Conservation (phyloP, 441 rosid genomes). For the Theobroma grandiflorum region DNA sequence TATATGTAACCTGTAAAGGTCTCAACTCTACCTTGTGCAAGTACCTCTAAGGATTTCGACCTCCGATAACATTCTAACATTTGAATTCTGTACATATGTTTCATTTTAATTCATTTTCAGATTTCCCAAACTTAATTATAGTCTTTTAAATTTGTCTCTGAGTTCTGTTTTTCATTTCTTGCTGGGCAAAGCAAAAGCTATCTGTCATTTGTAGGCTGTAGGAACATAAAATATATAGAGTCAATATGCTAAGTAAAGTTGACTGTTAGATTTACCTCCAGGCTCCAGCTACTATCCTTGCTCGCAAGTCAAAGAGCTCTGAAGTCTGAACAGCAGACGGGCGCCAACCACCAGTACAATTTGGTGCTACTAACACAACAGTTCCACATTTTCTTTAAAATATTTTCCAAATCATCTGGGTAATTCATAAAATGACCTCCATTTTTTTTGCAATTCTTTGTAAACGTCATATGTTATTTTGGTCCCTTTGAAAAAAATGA, state of each 20-base stretch:
- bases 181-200: background rate
- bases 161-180: background rate
- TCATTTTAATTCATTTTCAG: too few relatives aligned
- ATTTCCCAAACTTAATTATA: too few relatives aligned
- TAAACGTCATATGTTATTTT: background rate
- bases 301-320: constrained; percentile 29
- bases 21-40: too few relatives aligned
- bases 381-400: background rate
- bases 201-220: background rate
- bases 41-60: too few relatives aligned
- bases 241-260: background rate
- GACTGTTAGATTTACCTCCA: constrained; percentile 46
- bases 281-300: background rate
- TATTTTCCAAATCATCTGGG: background rate
- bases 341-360: constrained; percentile 28
- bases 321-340: constrained; percentile 35
- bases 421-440: constrained; percentile 28
- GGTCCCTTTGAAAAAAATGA: background rate
- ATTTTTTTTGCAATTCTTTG: background rate
- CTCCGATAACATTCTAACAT: background rate
- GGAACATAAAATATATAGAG: background rate
- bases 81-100: too few relatives aligned
- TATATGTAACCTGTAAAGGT: too few relatives aligned
- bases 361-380: constrained; percentile 18
- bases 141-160: background rate